Percentiles rank a stretch among this genome's conserved stretches.
These are phyloP conservation scores for Thyridium curvatum DNA, from an alignment of 2,329 filamentous ascomycete genomes.

Conservation along the genomic window DNA sequence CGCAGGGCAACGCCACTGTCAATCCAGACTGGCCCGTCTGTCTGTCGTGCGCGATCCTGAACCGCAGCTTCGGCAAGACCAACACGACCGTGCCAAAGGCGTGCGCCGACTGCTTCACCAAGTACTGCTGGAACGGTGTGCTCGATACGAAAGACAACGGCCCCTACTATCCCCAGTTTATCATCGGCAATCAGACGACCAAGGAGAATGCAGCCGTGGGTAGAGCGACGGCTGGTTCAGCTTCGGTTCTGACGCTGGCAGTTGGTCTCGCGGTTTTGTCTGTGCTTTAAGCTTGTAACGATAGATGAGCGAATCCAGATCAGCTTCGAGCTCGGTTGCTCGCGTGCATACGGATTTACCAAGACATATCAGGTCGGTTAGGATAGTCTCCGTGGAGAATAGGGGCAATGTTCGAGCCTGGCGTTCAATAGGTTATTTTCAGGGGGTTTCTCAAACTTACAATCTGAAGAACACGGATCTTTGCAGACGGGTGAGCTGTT, in stretches of 20 bases:
- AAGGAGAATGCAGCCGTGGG: conserved; percentile 7
- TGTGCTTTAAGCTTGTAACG: too few species aligned
- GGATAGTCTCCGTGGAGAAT: too few species aligned
- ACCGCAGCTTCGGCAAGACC: conserved; percentile 68
- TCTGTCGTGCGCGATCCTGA: conserved; percentile 81
- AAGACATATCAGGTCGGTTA: too few species aligned
- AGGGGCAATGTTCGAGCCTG: too few species aligned
- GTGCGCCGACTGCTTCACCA: conserved; percentile 69
- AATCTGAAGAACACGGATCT: too few species aligned
- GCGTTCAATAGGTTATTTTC: too few species aligned
- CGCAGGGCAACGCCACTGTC: conserved; percentile 72
- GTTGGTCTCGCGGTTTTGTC: neutral
- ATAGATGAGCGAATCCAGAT: too few species aligned
- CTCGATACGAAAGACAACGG: conserved; percentile 12
- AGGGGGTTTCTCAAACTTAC: too few species aligned
- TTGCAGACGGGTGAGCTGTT: too few species aligned
- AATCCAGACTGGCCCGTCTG: conserved; percentile 75
- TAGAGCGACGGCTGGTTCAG: neutral
- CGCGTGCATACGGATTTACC: too few species aligned
- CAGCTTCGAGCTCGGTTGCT: too few species aligned
- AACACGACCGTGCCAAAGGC: conserved; percentile 60
- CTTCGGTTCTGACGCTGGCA: conserved; percentile 5
- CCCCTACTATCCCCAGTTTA: conserved; percentile 22
- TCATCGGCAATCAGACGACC: conserved; percentile 15
- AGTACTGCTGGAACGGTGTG: conserved; percentile 94